Evolutionary conservation across 441 rosid species (phyloP).

Genomic region (Hura crepitans): DNA sequence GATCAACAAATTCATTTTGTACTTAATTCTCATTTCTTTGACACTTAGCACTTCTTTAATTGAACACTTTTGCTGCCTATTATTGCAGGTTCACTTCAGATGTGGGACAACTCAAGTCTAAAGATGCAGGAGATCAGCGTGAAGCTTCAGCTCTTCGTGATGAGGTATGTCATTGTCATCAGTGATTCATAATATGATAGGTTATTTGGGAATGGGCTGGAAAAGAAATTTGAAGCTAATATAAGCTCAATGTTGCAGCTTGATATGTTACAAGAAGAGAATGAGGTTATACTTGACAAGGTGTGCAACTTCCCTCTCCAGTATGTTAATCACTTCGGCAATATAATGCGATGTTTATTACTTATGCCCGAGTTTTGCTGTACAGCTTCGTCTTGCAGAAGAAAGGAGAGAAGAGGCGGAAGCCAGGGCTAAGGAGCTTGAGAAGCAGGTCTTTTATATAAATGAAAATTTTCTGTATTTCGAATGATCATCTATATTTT

Average conservation of each 20-base stretch:
- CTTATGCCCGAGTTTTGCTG: slow-evolving; percentile 14
- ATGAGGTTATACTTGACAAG: slow-evolving; percentile 60
- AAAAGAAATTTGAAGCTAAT: slow-evolving; percentile 28
- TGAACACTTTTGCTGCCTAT: slow-evolving; percentile 17
- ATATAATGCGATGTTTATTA: slow-evolving; percentile 7
- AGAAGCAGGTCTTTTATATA: slow-evolving; percentile 67
- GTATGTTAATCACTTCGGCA: slow-evolving; percentile 8
- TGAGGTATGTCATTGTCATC: slow-evolving; percentile 48
- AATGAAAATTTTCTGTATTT: slow-evolving; percentile 2
- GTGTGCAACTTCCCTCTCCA: slow-evolving; percentile 26
- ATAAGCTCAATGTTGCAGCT: slow-evolving; percentile 41
- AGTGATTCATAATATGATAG: slow-evolving; percentile 15
- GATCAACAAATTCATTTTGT: neutral
- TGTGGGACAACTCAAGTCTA: slow-evolving; percentile 37
- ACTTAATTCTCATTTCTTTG: neutral
- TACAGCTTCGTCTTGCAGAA: slow-evolving; percentile 52
- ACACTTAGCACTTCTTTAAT: neutral
- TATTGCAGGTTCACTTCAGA: slow-evolving; percentile 55
- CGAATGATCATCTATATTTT: neutral
- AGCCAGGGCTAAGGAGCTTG: slow-evolving; percentile 90
- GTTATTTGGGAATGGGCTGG: neutral
- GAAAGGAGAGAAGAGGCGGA: slow-evolving; percentile 67
- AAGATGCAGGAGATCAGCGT: slow-evolving; percentile 59
- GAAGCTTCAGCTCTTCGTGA: slow-evolving; percentile 94
- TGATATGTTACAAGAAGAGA: slow-evolving; percentile 86